Percentiles rank a stretch among this genome's conserved stretches.
Conservation (phyloP, 1,284 basidiomycete genomes). For the Lentinula novae-zelandiae region DNA sequence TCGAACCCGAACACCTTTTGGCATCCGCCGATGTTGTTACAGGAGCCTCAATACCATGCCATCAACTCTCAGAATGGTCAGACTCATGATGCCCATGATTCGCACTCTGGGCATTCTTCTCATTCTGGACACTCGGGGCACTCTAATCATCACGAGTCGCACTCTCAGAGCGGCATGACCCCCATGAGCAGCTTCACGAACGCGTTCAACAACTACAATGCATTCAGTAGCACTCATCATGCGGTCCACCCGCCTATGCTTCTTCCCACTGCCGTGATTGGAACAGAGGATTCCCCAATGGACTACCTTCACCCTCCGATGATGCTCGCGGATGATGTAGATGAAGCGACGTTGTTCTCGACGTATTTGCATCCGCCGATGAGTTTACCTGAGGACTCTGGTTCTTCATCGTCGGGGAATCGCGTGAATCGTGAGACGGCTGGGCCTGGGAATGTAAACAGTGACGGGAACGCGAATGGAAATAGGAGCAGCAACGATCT, state of each 20-base stretch:
- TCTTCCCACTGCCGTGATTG: constrained; percentile 28
- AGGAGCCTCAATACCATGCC: constrained; percentile 20
- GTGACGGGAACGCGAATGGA: background rate
- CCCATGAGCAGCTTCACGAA: background rate
- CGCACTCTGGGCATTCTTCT: background rate
- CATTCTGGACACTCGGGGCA: background rate
- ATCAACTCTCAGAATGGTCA: constrained; percentile 33
- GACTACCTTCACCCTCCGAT: constrained; percentile 48
- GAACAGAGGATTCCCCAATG: constrained; percentile 30
- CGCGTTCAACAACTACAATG: background rate
- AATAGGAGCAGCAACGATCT: background rate
- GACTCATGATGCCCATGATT: constrained; percentile 15
- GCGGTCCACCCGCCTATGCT: constrained; percentile 61
- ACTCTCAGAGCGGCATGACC: background rate
- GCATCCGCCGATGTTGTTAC: constrained; percentile 69
- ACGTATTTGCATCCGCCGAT: constrained; percentile 34
- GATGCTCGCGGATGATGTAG: constrained; percentile 30
- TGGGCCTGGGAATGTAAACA: background rate
- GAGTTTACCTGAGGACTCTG: constrained; percentile 24
- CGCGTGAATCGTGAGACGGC: background rate
- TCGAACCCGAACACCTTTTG: constrained; percentile 48
- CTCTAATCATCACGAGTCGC: background rate
- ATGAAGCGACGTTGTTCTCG: constrained; percentile 31
- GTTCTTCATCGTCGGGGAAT: background rate
- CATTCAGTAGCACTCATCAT: background rate